Conservation (phyloP, 148 eudicot species). For the Mesembryanthemum crystallinum region DNA sequence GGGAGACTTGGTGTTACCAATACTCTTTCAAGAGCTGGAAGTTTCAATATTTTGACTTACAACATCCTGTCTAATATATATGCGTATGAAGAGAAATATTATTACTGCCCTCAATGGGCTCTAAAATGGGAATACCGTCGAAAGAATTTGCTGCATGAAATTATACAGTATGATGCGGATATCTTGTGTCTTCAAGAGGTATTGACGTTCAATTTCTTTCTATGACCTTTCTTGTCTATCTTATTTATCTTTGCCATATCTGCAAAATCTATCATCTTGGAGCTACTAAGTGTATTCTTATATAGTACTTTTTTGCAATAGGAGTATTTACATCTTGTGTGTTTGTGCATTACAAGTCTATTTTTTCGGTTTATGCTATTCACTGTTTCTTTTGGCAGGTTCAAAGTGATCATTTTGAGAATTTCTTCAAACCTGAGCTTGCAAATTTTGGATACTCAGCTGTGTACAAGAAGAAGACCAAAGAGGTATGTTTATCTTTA, state of each 20-base stretch:
- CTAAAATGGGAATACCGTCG: constrained; percentile 84
- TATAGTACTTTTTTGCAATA: not conserved
- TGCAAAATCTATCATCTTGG: not conserved
- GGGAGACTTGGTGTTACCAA: constrained; percentile 7
- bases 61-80: constrained; percentile 67
- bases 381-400: constrained; percentile 48
- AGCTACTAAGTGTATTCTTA: not conserved
- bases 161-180: constrained; percentile 73
- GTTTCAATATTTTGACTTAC: constrained; percentile 69
- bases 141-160: constrained; percentile 72
- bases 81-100: constrained; percentile 45
- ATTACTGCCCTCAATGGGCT: constrained; percentile 90
- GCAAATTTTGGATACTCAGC: constrained; percentile 79
- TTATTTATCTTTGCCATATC: not conserved
- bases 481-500: constrained; percentile 45
- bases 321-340: not conserved
- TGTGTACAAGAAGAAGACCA: constrained; percentile 65
- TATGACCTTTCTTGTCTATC: not conserved
- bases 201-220: not conserved
- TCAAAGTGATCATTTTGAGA: constrained; percentile 87
- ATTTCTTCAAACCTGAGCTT: constrained; percentile 84
- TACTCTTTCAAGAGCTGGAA: constrained; percentile 40
- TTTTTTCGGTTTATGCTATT: not conserved
- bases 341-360: not conserved
- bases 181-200: constrained; percentile 97